Base-by-base conservation (phyloP, 371 early-diverging fungal species). In the Rhizopus stolonifer region DNA sequence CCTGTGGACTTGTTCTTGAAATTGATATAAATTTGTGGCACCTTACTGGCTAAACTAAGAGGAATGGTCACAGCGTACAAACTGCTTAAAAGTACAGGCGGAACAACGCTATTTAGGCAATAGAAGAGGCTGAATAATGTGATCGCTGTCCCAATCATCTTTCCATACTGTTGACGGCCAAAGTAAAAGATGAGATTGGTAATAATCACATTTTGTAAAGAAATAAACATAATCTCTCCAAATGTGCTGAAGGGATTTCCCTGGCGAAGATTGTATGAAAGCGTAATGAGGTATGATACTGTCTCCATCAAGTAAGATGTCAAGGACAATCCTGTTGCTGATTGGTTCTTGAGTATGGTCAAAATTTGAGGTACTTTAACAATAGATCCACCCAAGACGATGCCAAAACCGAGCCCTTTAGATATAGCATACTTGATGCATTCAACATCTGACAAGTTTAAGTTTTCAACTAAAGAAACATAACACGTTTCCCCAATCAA, bases 281-380 rank as follows among this genome's bases (percentile, higher is more conserved):
- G 62, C 1, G 82, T 79, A 52, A 95, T 87, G 22, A 81, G 70
- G 31, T 86, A 83, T 44, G 92, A 86, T 2, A 87, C 49, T 19
- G 93, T 87, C 68, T 97, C 98, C 34, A 96, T 70, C 18, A 90
- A 51, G 58, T 88, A 89, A 14, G 89, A 82, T 15, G 77, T 49
- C 40, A 92, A 69, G 4, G 89, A 89, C 43, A 97, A 76, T 5
- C 98, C 98, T 36, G 79, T 61, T 11, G 85, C 88, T 18, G 91
- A 90, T 34, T 71, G 56, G 22, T 85, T 76, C 11, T 60, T 52
- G 10, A 92, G 32, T 22, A 97, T 93, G 57, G 93, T 96, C 63
- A 89, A 53, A 46, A 97, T 92, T 78, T 97, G 96, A 11, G 98
- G 98, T 14, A 97, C 67, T 70, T 97, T 97, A 57, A 96, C 87